A percentile compares a stretch with the other conserved stretches of the same genome.
Conservation (phyloP, 2,329 filamentous ascomycete species). For the Orbilia blumenaviensis region DNA sequence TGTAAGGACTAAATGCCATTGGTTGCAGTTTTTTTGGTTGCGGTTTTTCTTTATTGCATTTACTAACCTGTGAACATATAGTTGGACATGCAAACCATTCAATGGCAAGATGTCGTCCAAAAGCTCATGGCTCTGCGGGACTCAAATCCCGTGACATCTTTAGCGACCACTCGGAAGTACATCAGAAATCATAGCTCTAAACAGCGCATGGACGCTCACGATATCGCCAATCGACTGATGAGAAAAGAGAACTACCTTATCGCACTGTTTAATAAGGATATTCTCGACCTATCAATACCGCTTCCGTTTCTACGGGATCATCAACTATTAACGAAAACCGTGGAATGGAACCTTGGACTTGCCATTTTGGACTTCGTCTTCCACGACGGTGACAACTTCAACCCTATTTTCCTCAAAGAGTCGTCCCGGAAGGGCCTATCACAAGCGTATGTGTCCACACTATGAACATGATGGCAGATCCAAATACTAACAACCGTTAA, state of each 20-base stretch:
- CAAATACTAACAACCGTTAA: conserved; percentile 19
- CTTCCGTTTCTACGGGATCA: conserved; percentile 81
- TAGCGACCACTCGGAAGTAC: conserved; percentile 68
- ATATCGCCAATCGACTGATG: conserved; percentile 97
- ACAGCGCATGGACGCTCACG: conserved; percentile 91
- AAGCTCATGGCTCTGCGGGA: conserved; percentile 85
- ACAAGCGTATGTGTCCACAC: conserved; percentile 65
- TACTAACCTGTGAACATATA: conserved; percentile 16
- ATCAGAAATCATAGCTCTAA: conserved; percentile 79
- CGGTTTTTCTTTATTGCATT: neutral
- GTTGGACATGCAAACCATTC: conserved; percentile 89
- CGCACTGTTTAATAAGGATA: conserved; percentile 95
- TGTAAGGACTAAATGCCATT: conserved; percentile 49
- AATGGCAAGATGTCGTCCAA: conserved; percentile 89
- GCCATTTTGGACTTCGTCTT: conserved; percentile 95
- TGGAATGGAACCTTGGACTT: conserved; percentile 91
- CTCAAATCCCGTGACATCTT: conserved; percentile 83
- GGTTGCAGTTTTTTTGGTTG: no score
- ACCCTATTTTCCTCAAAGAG: conserved; percentile 83
- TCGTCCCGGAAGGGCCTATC: conserved; percentile 82
- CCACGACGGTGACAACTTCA: conserved; percentile 85
- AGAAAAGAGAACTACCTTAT: conserved; percentile 96
- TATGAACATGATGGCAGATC: neutral
- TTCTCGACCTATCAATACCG: conserved; percentile 84
- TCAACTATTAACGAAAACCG: conserved; percentile 85